A percentile compares a stretch with the other conserved stretches of the same genome.
Evolutionary conservation across 768 basidiomycete species (phyloP).

Genomic region (Boletus patriciae): DNA sequence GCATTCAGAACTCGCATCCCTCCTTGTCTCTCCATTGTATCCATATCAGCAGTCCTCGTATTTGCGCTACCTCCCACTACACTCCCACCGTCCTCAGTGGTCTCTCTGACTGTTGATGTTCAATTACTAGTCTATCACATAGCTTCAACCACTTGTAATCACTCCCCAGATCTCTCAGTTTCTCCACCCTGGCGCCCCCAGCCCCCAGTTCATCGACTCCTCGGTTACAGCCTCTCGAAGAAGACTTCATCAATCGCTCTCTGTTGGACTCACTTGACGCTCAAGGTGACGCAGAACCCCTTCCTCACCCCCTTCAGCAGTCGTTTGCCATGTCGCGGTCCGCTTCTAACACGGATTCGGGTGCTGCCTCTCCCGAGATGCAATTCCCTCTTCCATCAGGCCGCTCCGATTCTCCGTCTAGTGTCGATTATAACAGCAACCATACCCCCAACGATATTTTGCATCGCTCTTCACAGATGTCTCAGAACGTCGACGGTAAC

Average conservation of each 20-base stretch:
- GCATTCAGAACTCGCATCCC: conserved; percentile 30
- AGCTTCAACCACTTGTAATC: conserved; percentile 34
- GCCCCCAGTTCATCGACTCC: conserved; percentile 33
- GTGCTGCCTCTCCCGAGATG: conserved; percentile 48
- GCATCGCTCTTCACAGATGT: conserved; percentile 26
- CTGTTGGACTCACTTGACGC: conserved; percentile 81
- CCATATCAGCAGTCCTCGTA: conserved; percentile 40
- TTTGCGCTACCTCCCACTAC: conserved; percentile 36
- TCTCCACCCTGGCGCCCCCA: conserved; percentile 55
- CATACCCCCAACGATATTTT: conserved; percentile 38
- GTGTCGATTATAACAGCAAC: conserved; percentile 37
- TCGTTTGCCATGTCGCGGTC: conserved; percentile 50
- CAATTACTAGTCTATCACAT: conserved; percentile 31
- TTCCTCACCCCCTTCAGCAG: conserved; percentile 30
- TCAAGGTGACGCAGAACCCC: conserved; percentile 77
- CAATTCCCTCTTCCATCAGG: conserved; percentile 52
- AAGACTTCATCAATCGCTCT: conserved; percentile 86
- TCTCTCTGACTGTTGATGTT: conserved; percentile 46
- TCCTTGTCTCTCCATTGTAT: conserved; percentile 40
- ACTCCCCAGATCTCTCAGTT: conserved; percentile 16
- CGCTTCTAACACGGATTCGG: conserved; percentile 54
- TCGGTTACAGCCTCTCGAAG: conserved; percentile 42
- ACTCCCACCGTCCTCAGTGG: conserved; percentile 29
- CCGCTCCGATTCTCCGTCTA: conserved; percentile 52
- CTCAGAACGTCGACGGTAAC: conserved; percentile 32